Conservation (phyloP, 1,284 basidiomycete species). For the Apiotrichum akiyoshidainum region DNA sequence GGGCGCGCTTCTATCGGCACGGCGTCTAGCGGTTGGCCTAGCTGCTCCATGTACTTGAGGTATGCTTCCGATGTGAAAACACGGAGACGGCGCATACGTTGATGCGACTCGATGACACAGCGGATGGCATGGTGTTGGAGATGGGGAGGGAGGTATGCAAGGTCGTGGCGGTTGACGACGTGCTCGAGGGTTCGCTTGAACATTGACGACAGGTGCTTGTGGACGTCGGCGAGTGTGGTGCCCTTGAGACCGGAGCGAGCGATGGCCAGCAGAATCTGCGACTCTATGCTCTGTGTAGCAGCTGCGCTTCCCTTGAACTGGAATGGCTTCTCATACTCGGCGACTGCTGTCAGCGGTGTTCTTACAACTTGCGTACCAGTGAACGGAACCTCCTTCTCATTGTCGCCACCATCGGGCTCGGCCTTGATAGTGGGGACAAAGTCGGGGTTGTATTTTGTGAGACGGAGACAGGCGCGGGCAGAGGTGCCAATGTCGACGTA, state of each 20-base stretch:
- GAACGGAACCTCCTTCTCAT: constrained; percentile 1
- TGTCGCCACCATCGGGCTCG: neutral
- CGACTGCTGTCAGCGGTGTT: constrained; percentile 12
- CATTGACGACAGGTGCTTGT: constrained; percentile 16
- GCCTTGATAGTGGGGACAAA: constrained; percentile 7
- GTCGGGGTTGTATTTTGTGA: constrained; percentile 44
- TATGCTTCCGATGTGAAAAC: constrained; percentile 28
- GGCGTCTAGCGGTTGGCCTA: constrained; percentile 24
- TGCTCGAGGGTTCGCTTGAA: constrained; percentile 40
- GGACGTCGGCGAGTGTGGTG: constrained; percentile 27
- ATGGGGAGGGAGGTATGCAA: constrained; percentile 27
- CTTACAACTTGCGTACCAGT: neutral
- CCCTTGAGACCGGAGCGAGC: constrained; percentile 23
- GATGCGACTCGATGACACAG: constrained; percentile 33
- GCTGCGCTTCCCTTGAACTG: constrained; percentile 12
- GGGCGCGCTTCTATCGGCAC: constrained; percentile 10
- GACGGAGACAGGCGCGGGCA: constrained; percentile 31
- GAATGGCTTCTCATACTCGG: constrained; percentile 16
- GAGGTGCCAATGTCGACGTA: constrained; percentile 33
- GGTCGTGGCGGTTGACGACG: constrained; percentile 31
- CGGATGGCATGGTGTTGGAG: constrained; percentile 28
- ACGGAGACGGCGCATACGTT: constrained; percentile 37
- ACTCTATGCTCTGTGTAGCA: constrained; percentile 27
- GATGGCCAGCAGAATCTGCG: constrained; percentile 27
- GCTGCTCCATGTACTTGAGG: constrained; percentile 24